Evolutionary conservation across 768 basidiomycete genomes (phyloP), one percentile per base, ranked within the genome.

Genomic region (Leccinellum albellum): DNA sequence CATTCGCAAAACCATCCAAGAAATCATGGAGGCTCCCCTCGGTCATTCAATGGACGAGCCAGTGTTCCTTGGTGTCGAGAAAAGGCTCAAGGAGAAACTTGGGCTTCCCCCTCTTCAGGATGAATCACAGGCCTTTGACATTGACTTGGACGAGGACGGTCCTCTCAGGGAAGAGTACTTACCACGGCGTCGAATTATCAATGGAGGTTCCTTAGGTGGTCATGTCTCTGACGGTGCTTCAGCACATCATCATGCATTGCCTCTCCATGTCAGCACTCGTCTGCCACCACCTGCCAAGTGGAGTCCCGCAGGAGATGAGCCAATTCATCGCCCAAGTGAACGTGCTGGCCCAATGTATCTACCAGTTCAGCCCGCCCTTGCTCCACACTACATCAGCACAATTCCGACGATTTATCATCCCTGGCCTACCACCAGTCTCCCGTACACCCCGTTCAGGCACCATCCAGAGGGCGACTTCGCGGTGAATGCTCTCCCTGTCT

Each of bases 101-200:
- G 81, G 82, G 53, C 75, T 76, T 60, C 74, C 81, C 54, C 66
- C 74, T 49, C 71, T 72, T 20, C 64, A 69, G 63, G 70, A 64
- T 13, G 72, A 78, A 51, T n/a, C 51, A 0, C 85, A 87, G 57
- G 76, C 79, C 3, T 69, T 83, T 40, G 89, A 91, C 64, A 88
- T 92, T 52, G 85, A 92, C 72, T 76, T 92, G 44, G 90, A 92
- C 62, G 86, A 89, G 68, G 89, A 91, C 65, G 90, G 90, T 2
- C 90, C 90, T 32, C 76, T 92, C 50, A 76, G 89, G 50, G 88
- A 90, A 66, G 89, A 92, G 64, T 91, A 92, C 61, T 70, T 91
- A 53, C 90, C 90, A 14, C 82, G 77, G 62, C 87, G 88, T 51
- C 86, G 87, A 50, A 58, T 58, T 23, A 60, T 67, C 54, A 63